Conservation (phyloP, 2,329 filamentous ascomycete genomes). For the Rutstroemia sydowiana region DNA sequence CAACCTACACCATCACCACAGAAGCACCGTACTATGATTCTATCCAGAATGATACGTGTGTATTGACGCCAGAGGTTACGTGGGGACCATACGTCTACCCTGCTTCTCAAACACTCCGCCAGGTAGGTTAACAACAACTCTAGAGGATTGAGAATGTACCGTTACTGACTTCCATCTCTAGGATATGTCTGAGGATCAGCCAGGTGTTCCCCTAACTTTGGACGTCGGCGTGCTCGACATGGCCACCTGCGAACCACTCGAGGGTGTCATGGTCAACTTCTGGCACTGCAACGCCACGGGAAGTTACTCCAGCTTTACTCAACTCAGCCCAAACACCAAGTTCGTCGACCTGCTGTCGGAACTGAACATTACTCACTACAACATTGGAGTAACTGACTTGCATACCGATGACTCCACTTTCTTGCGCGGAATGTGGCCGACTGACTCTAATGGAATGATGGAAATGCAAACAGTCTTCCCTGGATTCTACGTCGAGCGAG, state of each 20-base stretch:
- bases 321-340: slow-evolving; percentile 7
- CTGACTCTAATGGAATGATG: slow-evolving; percentile 35
- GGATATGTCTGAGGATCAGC: slow-evolving; percentile 15
- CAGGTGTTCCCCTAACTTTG: slow-evolving; percentile 28
- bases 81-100: slow-evolving; percentile 42
- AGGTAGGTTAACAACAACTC: too few species aligned
- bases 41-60: slow-evolving; percentile 33
- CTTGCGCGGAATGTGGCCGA: slow-evolving; percentile 36
- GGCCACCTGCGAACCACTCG: slow-evolving; percentile 34
- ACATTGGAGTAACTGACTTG: not conserved
- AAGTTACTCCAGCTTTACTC: slow-evolving; percentile 35
- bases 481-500: slow-evolving; percentile 36
- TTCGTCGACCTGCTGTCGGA: not conserved
- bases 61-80: slow-evolving; percentile 44
- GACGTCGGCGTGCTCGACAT: slow-evolving; percentile 35
- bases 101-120: slow-evolving; percentile 22
- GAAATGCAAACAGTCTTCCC: slow-evolving; percentile 38
- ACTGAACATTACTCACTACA: not conserved
- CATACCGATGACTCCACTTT: slow-evolving; percentile 32
- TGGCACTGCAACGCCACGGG: slow-evolving; percentile 40
- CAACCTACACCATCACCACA: slow-evolving; percentile 31
- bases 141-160: too few species aligned
- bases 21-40: slow-evolving; percentile 40
- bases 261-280: slow-evolving; percentile 27
- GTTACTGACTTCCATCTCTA: too few species aligned